Percentiles rank a stretch among this genome's conserved stretches.
Evolutionary conservation across 371 early-diverging fungal genomes (phyloP).

Genomic region (Mortierella sp.): DNA sequence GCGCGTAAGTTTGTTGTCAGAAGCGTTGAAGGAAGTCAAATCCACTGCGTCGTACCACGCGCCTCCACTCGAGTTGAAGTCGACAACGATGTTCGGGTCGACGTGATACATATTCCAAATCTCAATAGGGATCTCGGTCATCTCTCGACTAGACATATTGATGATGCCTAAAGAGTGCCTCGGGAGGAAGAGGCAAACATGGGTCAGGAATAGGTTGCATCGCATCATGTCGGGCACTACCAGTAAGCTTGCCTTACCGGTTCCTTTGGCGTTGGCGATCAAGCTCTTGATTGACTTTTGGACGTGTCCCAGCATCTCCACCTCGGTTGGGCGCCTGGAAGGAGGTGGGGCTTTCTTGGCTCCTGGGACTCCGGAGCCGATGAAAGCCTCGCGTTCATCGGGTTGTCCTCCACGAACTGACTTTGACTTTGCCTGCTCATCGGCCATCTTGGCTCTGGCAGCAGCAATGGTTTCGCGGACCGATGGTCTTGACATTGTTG

Average conservation of each 20-base stretch:
- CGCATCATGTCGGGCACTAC: not conserved
- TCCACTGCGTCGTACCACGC: constrained; percentile 77
- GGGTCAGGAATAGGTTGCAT: not conserved
- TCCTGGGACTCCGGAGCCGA: constrained; percentile 42
- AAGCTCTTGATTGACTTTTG: constrained; percentile 55
- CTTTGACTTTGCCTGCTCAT: constrained; percentile 37
- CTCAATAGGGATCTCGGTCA: constrained; percentile 72
- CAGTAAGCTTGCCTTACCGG: constrained; percentile 17
- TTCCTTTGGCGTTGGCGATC: constrained; percentile 52
- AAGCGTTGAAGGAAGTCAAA: constrained; percentile 69
- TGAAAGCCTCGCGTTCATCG: constrained; percentile 45
- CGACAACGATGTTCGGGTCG: constrained; percentile 67
- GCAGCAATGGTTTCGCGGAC: constrained; percentile 53
- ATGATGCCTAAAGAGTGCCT: constrained; percentile 62
- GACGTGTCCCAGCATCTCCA: constrained; percentile 47
- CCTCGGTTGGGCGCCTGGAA: constrained; percentile 33
- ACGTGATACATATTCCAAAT: constrained; percentile 75
- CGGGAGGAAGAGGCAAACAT: not conserved
- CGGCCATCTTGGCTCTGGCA: constrained; percentile 34
- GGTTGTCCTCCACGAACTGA: constrained; percentile 38
- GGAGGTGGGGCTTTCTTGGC: constrained; percentile 24
- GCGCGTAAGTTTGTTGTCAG: constrained; percentile 71
- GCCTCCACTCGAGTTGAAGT: constrained; percentile 61
- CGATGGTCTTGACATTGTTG: constrained; percentile 45
- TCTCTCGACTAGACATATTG: constrained; percentile 73